These are phyloP conservation scores for Telopea speciosissima DNA, from an alignment of 177 flowering plant genomes.

Conservation along the genomic window DNA sequence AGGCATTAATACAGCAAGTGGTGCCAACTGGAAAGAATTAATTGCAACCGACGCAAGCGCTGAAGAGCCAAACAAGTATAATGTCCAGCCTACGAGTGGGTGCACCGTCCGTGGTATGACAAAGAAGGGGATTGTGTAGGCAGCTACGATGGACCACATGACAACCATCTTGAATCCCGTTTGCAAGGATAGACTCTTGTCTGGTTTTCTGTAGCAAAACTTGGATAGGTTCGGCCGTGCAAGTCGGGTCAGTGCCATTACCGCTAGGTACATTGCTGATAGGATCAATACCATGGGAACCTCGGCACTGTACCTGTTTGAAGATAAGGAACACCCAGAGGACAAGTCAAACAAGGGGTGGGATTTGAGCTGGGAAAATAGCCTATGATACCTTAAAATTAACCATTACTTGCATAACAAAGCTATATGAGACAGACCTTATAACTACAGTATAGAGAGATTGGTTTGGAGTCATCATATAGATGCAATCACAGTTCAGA, in stretches of 20 bases:
- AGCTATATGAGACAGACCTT: too few relatives aligned
- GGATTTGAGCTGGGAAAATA: background rate
- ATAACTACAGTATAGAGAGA: too few relatives aligned
- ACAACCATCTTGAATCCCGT: slow-evolving; percentile 49
- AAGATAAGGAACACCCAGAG: background rate
- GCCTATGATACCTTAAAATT: background rate
- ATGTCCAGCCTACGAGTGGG: slow-evolving; percentile 76
- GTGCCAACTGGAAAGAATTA: slow-evolving; percentile 60
- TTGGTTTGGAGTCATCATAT: too few relatives aligned
- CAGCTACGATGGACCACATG: slow-evolving; percentile 57
- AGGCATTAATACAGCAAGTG: slow-evolving; percentile 49
- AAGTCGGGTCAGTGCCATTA: slow-evolving; percentile 51
- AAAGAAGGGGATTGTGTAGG: slow-evolving; percentile 65
- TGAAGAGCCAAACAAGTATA: slow-evolving; percentile 68
- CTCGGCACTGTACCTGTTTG: slow-evolving; percentile 63
- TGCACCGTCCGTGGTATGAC: slow-evolving; percentile 74
- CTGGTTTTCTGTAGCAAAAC: slow-evolving; percentile 57
- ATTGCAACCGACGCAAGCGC: slow-evolving; percentile 48
- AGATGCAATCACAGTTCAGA: too few relatives aligned
- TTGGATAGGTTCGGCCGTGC: slow-evolving; percentile 70
- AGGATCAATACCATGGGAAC: slow-evolving; percentile 49
- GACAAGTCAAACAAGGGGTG: background rate
- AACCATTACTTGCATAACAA: background rate
- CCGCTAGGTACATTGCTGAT: slow-evolving; percentile 46
- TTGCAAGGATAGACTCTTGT: slow-evolving; percentile 48